phyloP scores from a whole-genome alignment of 805 yeast genomes.

The Zygoascus flipseniorum region DNA sequence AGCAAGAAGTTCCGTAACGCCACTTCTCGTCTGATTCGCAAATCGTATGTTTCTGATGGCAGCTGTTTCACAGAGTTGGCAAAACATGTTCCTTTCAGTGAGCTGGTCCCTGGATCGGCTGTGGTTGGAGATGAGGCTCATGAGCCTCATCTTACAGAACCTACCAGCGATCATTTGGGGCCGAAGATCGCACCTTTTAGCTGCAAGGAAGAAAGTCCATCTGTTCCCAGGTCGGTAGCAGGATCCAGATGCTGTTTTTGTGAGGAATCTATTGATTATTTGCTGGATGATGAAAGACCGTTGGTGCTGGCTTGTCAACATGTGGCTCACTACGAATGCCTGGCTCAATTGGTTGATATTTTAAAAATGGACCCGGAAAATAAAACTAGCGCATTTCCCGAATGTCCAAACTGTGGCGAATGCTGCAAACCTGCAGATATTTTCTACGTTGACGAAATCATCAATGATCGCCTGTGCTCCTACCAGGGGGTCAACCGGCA shows the following conservation, averaged over 20 bases:
- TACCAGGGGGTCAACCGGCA: background rate
- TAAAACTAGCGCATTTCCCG: conserved; percentile 7
- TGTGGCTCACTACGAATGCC: conserved; percentile 15
- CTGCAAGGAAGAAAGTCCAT: background rate
- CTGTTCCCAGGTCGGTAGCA: conserved; percentile 3
- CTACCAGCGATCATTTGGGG: background rate
- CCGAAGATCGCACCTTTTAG: conserved; percentile 8
- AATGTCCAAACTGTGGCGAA: conserved; percentile 15
- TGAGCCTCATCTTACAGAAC: background rate
- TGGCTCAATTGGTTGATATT: conserved; percentile 8
- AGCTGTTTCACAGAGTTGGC: background rate
- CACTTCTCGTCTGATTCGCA: background rate
- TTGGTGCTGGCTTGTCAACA: conserved; percentile 13
- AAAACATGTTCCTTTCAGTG: background rate
- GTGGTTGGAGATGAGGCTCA: background rate
- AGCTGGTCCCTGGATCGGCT: background rate
- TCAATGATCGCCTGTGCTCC: conserved; percentile 1
- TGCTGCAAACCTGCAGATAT: conserved; percentile 9
- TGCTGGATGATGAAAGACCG: conserved; percentile 12
- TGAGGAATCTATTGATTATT: conserved; percentile 15
- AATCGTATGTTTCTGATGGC: background rate
- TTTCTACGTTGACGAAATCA: conserved; percentile 6
- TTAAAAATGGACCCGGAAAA: conserved; percentile 1
- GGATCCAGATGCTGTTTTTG: conserved; percentile 16
- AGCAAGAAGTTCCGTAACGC: background rate